phyloP scores from a whole-genome alignment of 176 grass and related monocot genomes.

The Raddia guianensis region DNA sequence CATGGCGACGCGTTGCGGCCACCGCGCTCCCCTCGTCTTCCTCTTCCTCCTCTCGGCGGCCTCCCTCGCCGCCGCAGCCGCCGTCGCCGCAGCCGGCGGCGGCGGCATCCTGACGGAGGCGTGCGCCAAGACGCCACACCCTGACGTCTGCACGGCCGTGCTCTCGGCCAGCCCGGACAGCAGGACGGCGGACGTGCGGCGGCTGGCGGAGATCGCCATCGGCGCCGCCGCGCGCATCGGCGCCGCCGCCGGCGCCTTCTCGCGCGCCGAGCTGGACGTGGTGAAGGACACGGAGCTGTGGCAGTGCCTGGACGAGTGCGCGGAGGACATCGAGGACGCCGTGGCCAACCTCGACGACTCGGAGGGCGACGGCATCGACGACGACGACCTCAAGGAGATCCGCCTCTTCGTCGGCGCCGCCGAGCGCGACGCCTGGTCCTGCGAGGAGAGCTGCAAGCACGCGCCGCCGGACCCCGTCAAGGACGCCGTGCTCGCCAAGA shows the following conservation, averaged over 20 bases:
- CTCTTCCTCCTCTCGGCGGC: not conserved
- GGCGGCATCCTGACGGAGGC: not conserved
- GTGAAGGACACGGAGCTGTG: conserved; percentile 40
- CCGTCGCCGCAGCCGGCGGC: not conserved
- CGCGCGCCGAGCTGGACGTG: conserved; percentile 1
- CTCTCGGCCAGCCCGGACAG: not conserved
- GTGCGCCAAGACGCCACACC: conserved; percentile 48
- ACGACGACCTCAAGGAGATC: conserved; percentile 23
- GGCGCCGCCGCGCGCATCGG: not conserved
- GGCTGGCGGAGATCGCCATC: conserved; percentile 36
- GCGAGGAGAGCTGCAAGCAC: conserved; percentile 34
- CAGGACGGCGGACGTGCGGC: conserved; percentile 4
- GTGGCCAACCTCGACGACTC: conserved; percentile 52
- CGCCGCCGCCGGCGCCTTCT: conserved; percentile 14
- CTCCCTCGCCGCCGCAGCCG: not conserved
- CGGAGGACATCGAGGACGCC: conserved; percentile 55
- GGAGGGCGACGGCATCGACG: conserved; percentile 23
- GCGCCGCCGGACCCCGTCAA: not conserved
- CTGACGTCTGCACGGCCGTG: conserved; percentile 3
- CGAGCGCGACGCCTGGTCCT: conserved; percentile 35
- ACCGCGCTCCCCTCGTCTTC: not conserved
- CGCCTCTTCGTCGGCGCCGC: conserved; percentile 28
- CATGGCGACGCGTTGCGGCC: not conserved
- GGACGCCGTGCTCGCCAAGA: conserved; percentile 31
- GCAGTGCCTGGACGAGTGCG: conserved; percentile 58